Evolutionary conservation across 2,329 filamentous ascomycete genomes (phyloP).

Genomic region (Talaromyces sp.): DNA sequence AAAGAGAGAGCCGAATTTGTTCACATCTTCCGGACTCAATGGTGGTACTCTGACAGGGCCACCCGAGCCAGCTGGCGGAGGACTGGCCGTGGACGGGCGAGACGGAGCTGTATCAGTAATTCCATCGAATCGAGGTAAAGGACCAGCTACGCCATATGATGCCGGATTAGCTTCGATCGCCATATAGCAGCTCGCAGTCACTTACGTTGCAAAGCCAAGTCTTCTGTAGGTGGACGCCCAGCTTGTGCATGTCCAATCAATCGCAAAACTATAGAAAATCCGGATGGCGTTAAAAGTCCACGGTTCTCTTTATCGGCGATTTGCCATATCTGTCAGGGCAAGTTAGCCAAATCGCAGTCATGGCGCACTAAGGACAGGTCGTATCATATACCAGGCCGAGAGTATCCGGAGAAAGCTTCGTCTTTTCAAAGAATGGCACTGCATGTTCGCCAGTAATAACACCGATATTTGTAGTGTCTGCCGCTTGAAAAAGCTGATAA

Average conservation of each 20-base stretch:
- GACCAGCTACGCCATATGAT: constrained; percentile 50
- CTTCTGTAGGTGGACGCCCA: constrained; percentile 70
- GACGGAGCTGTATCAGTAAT: constrained; percentile 48
- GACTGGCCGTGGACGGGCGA: constrained; percentile 51
- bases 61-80: constrained; percentile 38
- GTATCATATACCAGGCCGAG: constrained; percentile 70
- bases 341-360: background rate
- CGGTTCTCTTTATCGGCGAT: constrained; percentile 96
- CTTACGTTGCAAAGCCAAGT: constrained; percentile 72
- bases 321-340: constrained; percentile 79
- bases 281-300: constrained; percentile 83
- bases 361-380: background rate
- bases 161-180: background rate
- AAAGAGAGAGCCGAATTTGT: constrained; percentile 83
- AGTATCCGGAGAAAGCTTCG: constrained; percentile 74
- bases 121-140: constrained; percentile 89
- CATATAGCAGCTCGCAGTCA: constrained; percentile 9
- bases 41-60: constrained; percentile 81
- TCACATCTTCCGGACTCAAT: constrained; percentile 78
- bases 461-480: constrained; percentile 84
- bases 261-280: constrained; percentile 86
- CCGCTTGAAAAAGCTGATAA: constrained; percentile 85
- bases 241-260: constrained; percentile 95
- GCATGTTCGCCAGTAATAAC: constrained; percentile 95
- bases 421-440: constrained; percentile 97